Evolutionary conservation across 208 protist genomes (phyloP).

Genomic region (Trypanosoma grayi): DNA sequence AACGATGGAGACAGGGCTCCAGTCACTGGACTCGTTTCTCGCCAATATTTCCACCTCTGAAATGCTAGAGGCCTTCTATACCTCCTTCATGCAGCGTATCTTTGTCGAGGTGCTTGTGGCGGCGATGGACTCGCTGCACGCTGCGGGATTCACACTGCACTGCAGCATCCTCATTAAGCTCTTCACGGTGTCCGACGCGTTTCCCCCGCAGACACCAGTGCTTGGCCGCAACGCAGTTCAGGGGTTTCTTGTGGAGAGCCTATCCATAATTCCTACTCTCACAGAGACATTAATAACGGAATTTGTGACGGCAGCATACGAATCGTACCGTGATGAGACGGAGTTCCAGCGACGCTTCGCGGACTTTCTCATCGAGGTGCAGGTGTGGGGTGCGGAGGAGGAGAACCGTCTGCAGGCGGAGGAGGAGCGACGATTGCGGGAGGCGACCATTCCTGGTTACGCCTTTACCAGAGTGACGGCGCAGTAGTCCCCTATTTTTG

Average conservation of each 20-base stretch:
- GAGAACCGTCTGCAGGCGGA: constrained; percentile 74
- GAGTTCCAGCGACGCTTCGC: constrained; percentile 55
- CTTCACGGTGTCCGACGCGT: constrained; percentile 62
- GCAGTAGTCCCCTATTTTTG: background rate
- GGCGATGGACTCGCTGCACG: constrained; percentile 81
- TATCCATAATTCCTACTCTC: constrained; percentile 69
- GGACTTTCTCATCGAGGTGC: constrained; percentile 84
- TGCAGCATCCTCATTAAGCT: constrained; percentile 74
- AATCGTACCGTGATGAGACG: constrained; percentile 29
- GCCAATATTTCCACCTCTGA: constrained; percentile 59
- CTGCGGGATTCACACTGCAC: constrained; percentile 73
- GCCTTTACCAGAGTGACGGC: constrained; percentile 25
- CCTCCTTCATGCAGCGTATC: constrained; percentile 73
- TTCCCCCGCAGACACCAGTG: constrained; percentile 39
- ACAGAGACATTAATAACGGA: constrained; percentile 35
- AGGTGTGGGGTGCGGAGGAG: constrained; percentile 86
- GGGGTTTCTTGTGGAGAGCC: constrained; percentile 50
- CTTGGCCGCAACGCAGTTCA: constrained; percentile 57
- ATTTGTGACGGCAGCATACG: constrained; percentile 62
- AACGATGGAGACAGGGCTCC: constrained; percentile 87
- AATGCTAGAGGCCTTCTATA: constrained; percentile 66
- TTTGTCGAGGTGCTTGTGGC: constrained; percentile 80
- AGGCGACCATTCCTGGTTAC: constrained; percentile 59
- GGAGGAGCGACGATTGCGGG: constrained; percentile 50
- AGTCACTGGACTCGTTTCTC: constrained; percentile 94